A percentile compares a stretch with the other conserved stretches of the same genome.
phyloP scores from a whole-genome alignment of 306 rosid genomes.

The Quillaja saponaria region DNA sequence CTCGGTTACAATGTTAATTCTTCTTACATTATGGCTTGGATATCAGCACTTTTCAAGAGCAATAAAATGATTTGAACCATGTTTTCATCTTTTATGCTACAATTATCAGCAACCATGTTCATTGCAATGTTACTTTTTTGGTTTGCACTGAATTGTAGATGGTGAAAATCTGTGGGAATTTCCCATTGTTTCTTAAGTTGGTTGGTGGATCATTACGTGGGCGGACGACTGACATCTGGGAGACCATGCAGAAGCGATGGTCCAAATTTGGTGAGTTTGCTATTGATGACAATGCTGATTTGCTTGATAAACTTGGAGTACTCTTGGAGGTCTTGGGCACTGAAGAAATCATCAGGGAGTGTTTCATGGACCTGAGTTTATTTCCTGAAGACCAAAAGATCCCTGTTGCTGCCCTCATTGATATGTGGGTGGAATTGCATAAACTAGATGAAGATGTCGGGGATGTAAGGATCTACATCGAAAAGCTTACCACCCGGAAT shows the following conservation, averaged over 20 bases:
- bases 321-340: slow-evolving; percentile 32
- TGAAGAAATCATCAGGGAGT: slow-evolving; percentile 20
- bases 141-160: slow-evolving; percentile 25
- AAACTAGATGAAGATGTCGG: slow-evolving; percentile 34
- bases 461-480: slow-evolving; percentile 40
- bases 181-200: slow-evolving; percentile 33
- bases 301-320: slow-evolving; percentile 28
- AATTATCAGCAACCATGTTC: too few relatives aligned
- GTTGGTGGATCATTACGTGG: slow-evolving; percentile 31
- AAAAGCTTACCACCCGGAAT: slow-evolving; percentile 31
- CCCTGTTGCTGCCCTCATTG: slow-evolving; percentile 57
- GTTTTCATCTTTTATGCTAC: neutral
- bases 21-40: too few relatives aligned
- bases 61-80: neutral
- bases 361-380: slow-evolving; percentile 51
- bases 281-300: slow-evolving; percentile 23
- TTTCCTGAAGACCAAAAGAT: slow-evolving; percentile 73
- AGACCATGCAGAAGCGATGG: slow-evolving; percentile 29
- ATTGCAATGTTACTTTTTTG: neutral
- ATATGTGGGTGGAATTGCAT: slow-evolving; percentile 56
- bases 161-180: slow-evolving; percentile 28
- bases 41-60: neutral
- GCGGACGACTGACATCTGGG: slow-evolving; percentile 18
- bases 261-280: slow-evolving; percentile 43
- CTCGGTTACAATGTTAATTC: too few relatives aligned